Percentiles rank a stretch among this genome's conserved stretches.
phyloP scores from a whole-genome alignment of 2,329 filamentous ascomycete species.

The Rhytidhysteron rufulum region DNA sequence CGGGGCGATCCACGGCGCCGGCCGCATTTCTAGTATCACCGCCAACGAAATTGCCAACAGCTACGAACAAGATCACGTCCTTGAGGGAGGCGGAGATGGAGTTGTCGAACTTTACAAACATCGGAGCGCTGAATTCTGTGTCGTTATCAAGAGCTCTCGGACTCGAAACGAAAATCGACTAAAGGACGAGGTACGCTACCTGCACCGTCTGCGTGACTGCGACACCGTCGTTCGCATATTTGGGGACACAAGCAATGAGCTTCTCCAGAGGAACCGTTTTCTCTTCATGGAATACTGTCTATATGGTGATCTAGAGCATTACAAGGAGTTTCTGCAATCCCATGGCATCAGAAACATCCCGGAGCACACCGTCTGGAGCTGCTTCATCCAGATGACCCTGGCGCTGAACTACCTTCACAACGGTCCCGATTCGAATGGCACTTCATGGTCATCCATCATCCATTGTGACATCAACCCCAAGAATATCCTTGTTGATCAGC shows the following conservation, averaged over 20 bases:
- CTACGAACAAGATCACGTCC: too few relatives aligned
- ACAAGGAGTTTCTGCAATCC: not conserved
- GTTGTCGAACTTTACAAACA: not conserved
- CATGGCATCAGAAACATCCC: not conserved
- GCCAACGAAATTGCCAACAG: too few relatives aligned
- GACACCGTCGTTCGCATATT: not conserved
- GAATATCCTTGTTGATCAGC: not conserved
- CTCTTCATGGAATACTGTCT: conserved; percentile 1
- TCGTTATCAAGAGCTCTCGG: not conserved
- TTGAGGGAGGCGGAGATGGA: not conserved
- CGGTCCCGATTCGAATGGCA: not conserved
- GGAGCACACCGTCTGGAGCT: not conserved
- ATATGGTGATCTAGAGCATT: not conserved
- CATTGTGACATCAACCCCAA: not conserved
- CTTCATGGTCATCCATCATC: not conserved
- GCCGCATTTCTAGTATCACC: too few relatives aligned
- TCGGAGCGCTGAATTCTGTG: not conserved
- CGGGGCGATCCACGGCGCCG: too few relatives aligned
- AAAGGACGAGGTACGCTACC: not conserved
- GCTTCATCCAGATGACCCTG: not conserved
- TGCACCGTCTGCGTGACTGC: not conserved
- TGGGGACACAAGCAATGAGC: not conserved
- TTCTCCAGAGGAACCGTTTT: not conserved
- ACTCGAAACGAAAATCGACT: not conserved
- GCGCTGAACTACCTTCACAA: conserved; percentile 1